These are phyloP conservation scores for Ustilago loliicola DNA, from an alignment of 1,284 basidiomycete genomes.

Conservation along the genomic window DNA sequence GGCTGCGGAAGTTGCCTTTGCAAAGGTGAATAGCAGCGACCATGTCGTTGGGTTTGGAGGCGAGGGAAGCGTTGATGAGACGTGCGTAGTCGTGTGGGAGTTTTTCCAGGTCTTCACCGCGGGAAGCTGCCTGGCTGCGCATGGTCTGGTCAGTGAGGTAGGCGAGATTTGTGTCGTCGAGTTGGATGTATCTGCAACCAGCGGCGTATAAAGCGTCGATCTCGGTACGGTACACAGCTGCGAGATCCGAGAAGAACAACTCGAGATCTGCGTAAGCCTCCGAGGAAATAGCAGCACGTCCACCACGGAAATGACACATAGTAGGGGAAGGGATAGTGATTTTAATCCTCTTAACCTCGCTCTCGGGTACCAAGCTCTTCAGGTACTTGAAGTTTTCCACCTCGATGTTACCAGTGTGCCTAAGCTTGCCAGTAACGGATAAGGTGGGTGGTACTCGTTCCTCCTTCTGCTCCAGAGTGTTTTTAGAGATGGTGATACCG, in stretches of 20 bases:
- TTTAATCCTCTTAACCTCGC: constrained; percentile 74
- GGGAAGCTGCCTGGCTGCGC: constrained; percentile 33
- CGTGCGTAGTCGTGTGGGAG: constrained; percentile 52
- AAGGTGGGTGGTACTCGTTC: constrained; percentile 69
- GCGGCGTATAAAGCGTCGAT: constrained; percentile 79
- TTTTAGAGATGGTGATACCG: constrained; percentile 55
- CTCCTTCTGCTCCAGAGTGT: constrained; percentile 59
- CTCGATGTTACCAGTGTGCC: constrained; percentile 58
- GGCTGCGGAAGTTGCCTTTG: constrained; percentile 79
- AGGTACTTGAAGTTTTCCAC: constrained; percentile 70
- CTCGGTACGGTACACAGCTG: constrained; percentile 79
- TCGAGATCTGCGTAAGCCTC: constrained; percentile 78
- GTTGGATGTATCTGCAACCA: constrained; percentile 80
- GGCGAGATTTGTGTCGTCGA: constrained; percentile 74
- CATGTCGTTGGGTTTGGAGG: constrained; percentile 77
- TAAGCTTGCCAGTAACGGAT: constrained; percentile 65
- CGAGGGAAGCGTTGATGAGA: constrained; percentile 74
- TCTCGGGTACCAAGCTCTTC: constrained; percentile 61
- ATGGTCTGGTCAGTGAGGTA: constrained; percentile 65
- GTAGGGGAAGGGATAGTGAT: constrained; percentile 80
- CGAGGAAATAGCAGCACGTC: constrained; percentile 56
- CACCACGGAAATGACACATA: constrained; percentile 62
- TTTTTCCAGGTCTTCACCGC: constrained; percentile 52
- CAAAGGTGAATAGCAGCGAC: constrained; percentile 81
- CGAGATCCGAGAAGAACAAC: constrained; percentile 82